phyloP scores from a whole-genome alignment of 2,329 filamentous ascomycete species.

The Zymoseptoria brevis region DNA sequence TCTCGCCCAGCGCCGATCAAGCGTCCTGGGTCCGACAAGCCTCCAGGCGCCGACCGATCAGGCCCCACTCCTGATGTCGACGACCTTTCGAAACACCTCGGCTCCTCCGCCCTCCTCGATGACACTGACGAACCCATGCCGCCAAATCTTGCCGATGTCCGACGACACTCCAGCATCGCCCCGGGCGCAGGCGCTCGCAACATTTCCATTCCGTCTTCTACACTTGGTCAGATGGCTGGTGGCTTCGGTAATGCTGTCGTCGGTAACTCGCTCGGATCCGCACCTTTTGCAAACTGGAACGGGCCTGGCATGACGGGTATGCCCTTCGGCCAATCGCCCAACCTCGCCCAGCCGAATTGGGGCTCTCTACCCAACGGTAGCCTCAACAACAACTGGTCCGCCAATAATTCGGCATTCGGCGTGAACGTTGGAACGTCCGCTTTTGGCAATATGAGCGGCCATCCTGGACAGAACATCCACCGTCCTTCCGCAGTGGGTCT shows the following conservation, averaged over 20 bases:
- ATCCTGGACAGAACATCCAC: slow-evolving; percentile 38
- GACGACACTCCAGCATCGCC: slow-evolving; percentile 33
- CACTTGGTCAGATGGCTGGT: slow-evolving; percentile 15
- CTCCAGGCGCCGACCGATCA: slow-evolving; percentile 37
- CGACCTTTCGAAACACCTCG: slow-evolving; percentile 55
- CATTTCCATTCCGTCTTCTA: slow-evolving; percentile 20
- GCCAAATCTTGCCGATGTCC: slow-evolving; percentile 29
- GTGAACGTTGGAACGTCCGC: slow-evolving; percentile 30
- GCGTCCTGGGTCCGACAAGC: slow-evolving; percentile 65
- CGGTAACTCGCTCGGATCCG: neutral
- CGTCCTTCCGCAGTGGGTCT: slow-evolving; percentile 19
- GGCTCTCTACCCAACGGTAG: slow-evolving; percentile 28
- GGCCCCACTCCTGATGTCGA: slow-evolving; percentile 47
- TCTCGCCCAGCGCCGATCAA: slow-evolving; percentile 80
- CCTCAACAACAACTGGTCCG: slow-evolving; percentile 29
- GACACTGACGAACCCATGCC: slow-evolving; percentile 59
- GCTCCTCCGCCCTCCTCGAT: slow-evolving; percentile 78
- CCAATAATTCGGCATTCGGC: slow-evolving; percentile 34
- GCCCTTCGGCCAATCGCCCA: slow-evolving; percentile 31
- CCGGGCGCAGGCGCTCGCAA: slow-evolving; percentile 20
- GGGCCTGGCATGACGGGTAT: slow-evolving; percentile 29
- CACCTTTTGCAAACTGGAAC: slow-evolving; percentile 35
- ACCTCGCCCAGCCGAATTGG: slow-evolving; percentile 32
- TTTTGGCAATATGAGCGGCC: slow-evolving; percentile 42
- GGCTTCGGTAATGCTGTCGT: slow-evolving; percentile 14